Evolutionary conservation across 139 green algal genomes (phyloP).

Genomic region (Haematococcus lacustris): DNA sequence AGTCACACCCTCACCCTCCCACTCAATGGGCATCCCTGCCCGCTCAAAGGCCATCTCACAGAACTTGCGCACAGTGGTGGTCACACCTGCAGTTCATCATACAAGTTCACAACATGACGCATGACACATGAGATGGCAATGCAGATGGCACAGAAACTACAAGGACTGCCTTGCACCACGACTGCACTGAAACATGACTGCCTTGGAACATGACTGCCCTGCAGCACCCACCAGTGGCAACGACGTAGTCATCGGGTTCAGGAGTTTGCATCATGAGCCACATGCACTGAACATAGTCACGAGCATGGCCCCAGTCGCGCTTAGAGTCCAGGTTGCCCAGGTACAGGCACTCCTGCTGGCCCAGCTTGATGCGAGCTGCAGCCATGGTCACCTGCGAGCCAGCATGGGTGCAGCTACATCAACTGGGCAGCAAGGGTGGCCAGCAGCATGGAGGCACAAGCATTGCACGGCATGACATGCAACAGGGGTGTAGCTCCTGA

Average conservation of each 20-base stretch:
- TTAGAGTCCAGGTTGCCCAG: slow-evolving; percentile 72
- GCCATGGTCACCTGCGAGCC: too few relatives aligned
- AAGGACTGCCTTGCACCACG: not conserved
- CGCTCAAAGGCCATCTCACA: slow-evolving; percentile 33
- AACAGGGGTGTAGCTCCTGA: too few relatives aligned
- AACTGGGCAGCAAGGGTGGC: too few relatives aligned
- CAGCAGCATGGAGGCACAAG: too few relatives aligned
- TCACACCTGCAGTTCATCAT: slow-evolving; percentile 27
- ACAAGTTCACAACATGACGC: too few relatives aligned
- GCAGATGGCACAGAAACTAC: not conserved
- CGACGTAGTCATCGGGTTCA: slow-evolving; percentile 62
- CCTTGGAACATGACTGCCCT: too few relatives aligned
- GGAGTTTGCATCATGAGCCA: slow-evolving; percentile 76
- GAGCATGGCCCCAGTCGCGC: slow-evolving; percentile 74
- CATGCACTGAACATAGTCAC: slow-evolving; percentile 72
- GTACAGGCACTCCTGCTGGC: slow-evolving; percentile 32
- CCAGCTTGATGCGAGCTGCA: slow-evolving; percentile 51
- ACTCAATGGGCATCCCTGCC: slow-evolving; percentile 33
- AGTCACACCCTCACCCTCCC: slow-evolving; percentile 41
- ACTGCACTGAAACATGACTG: too few relatives aligned
- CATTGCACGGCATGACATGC: too few relatives aligned
- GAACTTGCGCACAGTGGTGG: slow-evolving; percentile 44
- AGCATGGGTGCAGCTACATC: too few relatives aligned
- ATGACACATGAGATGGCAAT: too few relatives aligned
- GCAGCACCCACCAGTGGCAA: slow-evolving; percentile 59